Base-by-base conservation (phyloP, 768 basidiomycete genomes). In the Lactarius deliciosus region DNA sequence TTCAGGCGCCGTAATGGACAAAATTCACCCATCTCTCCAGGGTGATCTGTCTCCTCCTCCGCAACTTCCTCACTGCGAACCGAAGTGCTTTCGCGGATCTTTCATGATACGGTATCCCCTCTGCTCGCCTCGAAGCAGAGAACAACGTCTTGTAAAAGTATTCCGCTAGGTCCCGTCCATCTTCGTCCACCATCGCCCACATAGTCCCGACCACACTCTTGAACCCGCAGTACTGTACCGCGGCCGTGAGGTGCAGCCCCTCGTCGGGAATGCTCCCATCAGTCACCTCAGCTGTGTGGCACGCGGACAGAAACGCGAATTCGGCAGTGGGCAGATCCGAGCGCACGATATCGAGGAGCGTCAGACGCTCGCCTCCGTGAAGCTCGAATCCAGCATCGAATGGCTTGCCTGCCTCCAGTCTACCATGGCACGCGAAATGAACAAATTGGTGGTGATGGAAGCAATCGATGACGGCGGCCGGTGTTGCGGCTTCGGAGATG, bases 391-490 rank as follows among this genome's bases (percentile, higher is more conserved):
- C 55, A 15, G 47, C 22, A 3, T 38, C 41, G 45, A 63, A 53
- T 13, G 61, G 61, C 6, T 59, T 41, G 2, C n/a, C 57, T 5
- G 6, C 20, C 6, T 53, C 43, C 20, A 67, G 11, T 1, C 9
- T 45, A 15, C 63, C 67, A 30, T 68, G 59, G 18, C 63, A 64
- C 16, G 32, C 25, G 6, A 62, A 58, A 20, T 65, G 64, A 9
- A 55, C 15, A 30, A 65, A 57, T 7, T 40, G 22, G 38, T 57
- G 60, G 16, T 57, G 6, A 30, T 15, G 9, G 18, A 61, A 41
- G 3, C 53, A 41, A n/a, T 54, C n/a, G 45, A 47, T 47, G 45
- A 47, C n/a, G n/a, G 45, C 45, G n/a, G n/a, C n/a, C 3, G n/a
- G 45, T 22, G 45, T 47, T 10, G 45, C 45, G 9, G 45, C 45